These are phyloP conservation scores for Effrenium voratum DNA, from an alignment of 73 alveolate species.

Conservation along the genomic window DNA sequence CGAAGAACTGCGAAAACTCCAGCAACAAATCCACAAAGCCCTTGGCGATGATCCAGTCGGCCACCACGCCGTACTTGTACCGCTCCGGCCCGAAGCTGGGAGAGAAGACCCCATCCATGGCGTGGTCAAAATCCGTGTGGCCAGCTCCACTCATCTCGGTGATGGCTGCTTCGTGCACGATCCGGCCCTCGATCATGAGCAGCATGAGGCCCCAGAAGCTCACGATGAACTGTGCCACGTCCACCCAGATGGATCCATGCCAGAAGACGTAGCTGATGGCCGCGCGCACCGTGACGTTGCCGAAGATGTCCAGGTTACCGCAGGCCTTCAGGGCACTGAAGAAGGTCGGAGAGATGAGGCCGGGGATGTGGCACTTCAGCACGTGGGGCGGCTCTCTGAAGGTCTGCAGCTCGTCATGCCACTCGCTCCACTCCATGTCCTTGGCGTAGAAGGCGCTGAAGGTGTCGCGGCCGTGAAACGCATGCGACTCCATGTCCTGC, in stretches of 20 bases:
- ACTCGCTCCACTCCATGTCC: not conserved
- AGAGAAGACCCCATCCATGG: not conserved
- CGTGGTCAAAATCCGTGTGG: not conserved
- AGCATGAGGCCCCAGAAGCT: not conserved
- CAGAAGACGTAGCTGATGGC: conserved; percentile 23
- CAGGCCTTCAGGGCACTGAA: not conserved
- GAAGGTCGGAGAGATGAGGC: conserved; percentile 5
- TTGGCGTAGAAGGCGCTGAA: not conserved
- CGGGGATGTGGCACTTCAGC: not conserved
- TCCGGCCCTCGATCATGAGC: not conserved
- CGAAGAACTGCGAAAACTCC: conserved; percentile 9
- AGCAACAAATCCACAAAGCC: conserved; percentile 37
- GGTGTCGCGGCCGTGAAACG: not conserved
- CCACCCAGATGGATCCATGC: conserved; percentile 31
- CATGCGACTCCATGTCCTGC: not conserved
- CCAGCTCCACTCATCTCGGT: no score
- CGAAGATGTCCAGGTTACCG: not conserved
- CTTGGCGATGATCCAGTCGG: conserved; percentile 52
- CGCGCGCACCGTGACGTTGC: conserved; percentile 1
- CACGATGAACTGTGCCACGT: not conserved
- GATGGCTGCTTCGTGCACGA: not conserved
- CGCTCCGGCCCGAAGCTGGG: not conserved
- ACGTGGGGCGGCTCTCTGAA: not conserved
- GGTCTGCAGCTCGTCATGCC: not conserved
- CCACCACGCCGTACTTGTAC: conserved; percentile 11